phyloP scores from a whole-genome alignment of 2,329 filamentous ascomycete genomes.

The Phyllosticta paracitricarpa region DNA sequence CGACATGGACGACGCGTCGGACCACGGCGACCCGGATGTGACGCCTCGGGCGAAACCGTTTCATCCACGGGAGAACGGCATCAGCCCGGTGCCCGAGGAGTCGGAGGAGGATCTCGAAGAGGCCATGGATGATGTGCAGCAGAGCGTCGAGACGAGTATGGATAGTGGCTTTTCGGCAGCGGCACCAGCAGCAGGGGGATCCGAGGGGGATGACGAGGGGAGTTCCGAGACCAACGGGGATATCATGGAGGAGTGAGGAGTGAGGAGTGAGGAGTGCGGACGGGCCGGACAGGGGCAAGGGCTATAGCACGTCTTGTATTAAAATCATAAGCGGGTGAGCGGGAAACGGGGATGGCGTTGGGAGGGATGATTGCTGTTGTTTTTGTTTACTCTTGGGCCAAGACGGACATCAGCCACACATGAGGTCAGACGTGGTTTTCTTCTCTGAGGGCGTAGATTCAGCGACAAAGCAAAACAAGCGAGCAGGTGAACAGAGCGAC shows the following conservation, averaged over 20 bases:
- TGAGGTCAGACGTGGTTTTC: neutral
- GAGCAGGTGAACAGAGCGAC: neutral
- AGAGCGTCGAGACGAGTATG: neutral
- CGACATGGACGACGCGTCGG: neutral
- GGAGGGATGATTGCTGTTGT: neutral
- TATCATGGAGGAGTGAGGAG: constrained; percentile 23
- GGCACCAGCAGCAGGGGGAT: constrained; percentile 12
- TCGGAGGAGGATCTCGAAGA: constrained; percentile 7
- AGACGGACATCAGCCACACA: neutral
- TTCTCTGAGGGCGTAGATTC: neutral
- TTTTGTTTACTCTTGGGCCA: neutral
- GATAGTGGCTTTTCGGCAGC: neutral
- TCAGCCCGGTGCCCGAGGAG: constrained; percentile 6
- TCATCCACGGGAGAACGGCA: constrained; percentile 5
- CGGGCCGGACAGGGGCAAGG: neutral
- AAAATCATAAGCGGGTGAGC: neutral
- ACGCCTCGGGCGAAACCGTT: constrained; percentile 3
- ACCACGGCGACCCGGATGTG: constrained; percentile 4
- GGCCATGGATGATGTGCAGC: constrained; percentile 4
- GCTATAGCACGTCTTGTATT: neutral
- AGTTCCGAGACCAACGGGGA: constrained; percentile 16
- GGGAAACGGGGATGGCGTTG: neutral
- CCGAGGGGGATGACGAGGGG: constrained; percentile 19
- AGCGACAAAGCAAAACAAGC: neutral
- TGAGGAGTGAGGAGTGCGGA: neutral